Percentiles rank a stretch among this genome's conserved stretches.
These are phyloP conservation scores for Phytopythium helicoides DNA, from an alignment of 352 stramenopile species.

Conservation along the genomic window DNA sequence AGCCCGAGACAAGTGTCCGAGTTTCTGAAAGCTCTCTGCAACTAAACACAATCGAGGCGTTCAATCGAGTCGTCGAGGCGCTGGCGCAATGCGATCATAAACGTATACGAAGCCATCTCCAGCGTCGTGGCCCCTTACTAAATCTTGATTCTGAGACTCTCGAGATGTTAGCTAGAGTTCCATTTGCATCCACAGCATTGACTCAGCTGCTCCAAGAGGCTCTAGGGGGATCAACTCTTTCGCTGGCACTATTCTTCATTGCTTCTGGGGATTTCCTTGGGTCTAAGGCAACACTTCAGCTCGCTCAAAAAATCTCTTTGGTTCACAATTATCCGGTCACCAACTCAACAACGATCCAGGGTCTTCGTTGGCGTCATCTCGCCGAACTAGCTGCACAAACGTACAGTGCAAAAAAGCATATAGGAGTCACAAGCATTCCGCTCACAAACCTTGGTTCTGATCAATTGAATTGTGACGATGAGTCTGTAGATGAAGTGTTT, in stretches of 20 bases:
- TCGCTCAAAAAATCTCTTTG: constrained; percentile 24
- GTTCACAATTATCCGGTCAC: constrained; percentile 10
- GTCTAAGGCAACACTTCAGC: constrained; percentile 33
- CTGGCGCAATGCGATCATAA: neutral
- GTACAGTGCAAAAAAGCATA: too few species aligned
- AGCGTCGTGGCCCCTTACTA: neutral
- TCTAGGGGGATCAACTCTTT: constrained; percentile 52
- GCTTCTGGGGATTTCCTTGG: constrained; percentile 33
- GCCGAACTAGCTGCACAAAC: constrained; percentile 6
- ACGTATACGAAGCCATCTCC: neutral
- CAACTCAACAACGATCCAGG: neutral
- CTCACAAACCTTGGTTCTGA: too few species aligned
- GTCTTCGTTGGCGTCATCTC: too few species aligned
- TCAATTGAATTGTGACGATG: too few species aligned
- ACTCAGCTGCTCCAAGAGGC: constrained; percentile 45
- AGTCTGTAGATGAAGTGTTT: neutral
- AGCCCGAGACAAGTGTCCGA: constrained; percentile 29
- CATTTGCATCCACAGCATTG: constrained; percentile 29
- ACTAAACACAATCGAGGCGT: constrained; percentile 52
- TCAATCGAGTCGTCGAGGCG: constrained; percentile 34
- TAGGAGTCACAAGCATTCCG: too few species aligned
- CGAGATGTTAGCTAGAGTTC: neutral
- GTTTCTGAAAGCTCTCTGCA: constrained; percentile 49
- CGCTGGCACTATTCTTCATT: constrained; percentile 42
- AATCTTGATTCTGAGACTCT: neutral